phyloP scores from a whole-genome alignment of 1,284 basidiomycete species.

The Schizophyllum commune region DNA sequence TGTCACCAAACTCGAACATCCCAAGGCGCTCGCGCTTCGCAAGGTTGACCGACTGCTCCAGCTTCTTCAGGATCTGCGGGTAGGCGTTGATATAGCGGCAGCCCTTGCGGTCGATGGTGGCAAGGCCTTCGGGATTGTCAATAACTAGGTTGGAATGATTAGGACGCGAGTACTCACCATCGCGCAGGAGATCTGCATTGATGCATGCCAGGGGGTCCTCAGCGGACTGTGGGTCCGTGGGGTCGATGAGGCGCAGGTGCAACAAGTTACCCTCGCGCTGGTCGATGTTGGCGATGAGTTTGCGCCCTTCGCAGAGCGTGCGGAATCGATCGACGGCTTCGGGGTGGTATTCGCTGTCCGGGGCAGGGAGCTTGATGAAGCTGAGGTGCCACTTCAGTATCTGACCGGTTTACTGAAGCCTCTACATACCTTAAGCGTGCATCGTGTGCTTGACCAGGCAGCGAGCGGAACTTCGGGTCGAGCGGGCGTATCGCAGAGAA shows the following conservation, averaged over 20 bases:
- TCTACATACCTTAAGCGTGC: conserved; percentile 63
- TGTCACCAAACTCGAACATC: conserved; percentile 85
- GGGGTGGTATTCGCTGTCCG: conserved; percentile 75
- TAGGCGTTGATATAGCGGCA: conserved; percentile 71
- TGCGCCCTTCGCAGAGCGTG: conserved; percentile 77
- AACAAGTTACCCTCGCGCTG: conserved; percentile 69
- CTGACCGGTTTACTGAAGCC: not conserved
- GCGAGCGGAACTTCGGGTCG: conserved; percentile 77
- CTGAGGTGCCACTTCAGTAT: conserved; percentile 29
- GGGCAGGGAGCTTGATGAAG: conserved; percentile 75
- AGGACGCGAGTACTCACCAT: conserved; percentile 19
- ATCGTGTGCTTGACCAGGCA: conserved; percentile 81
- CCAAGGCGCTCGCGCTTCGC: conserved; percentile 76
- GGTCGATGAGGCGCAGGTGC: conserved; percentile 86
- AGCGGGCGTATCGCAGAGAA: conserved; percentile 76
- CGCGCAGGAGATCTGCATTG: conserved; percentile 76
- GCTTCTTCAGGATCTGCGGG: conserved; percentile 59
- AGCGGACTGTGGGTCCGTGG: conserved; percentile 59
- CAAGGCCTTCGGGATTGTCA: conserved; percentile 41
- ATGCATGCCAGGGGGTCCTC: conserved; percentile 70
- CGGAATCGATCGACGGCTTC: conserved; percentile 86
- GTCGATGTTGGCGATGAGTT: conserved; percentile 87
- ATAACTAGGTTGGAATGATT: not conserved
- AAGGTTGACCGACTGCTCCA: conserved; percentile 51
- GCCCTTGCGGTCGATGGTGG: conserved; percentile 69